These are phyloP conservation scores for Apiospora malaysiana DNA, from an alignment of 2,329 filamentous ascomycete species.

Conservation along the genomic window DNA sequence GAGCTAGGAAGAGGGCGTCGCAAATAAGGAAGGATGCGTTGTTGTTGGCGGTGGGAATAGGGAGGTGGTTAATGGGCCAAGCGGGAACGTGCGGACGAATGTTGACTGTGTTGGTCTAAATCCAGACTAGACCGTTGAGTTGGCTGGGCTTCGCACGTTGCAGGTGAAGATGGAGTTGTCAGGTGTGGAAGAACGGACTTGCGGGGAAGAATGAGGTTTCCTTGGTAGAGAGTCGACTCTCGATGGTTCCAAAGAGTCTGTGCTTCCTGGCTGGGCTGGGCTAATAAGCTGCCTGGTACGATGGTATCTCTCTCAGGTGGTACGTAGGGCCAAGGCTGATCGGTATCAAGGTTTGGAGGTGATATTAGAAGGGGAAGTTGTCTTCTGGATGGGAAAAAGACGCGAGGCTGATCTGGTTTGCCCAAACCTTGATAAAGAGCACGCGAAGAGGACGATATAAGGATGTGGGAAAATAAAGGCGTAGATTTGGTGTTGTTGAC, in stretches of 20 bases:
- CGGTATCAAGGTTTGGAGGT: background rate
- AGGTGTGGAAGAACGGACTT: constrained; percentile 4
- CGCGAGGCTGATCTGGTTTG: background rate
- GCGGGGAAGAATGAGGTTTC: constrained; percentile 16
- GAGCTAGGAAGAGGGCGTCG: constrained; percentile 1
- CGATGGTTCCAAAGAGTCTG: constrained; percentile 2
- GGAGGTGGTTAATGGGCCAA: constrained; percentile 1
- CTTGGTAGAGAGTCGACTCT: background rate
- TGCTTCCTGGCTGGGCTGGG: constrained; percentile 4
- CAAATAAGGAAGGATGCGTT: constrained; percentile 5
- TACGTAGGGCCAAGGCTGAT: constrained; percentile 9
- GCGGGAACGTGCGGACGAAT: constrained; percentile 2
- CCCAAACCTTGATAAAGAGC: background rate
- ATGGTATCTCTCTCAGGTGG: background rate
- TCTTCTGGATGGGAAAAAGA: constrained; percentile 9
- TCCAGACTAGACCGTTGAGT: constrained; percentile 7
- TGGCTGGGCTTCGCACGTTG: constrained; percentile 13
- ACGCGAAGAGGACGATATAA: constrained; percentile 7
- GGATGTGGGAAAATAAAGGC: constrained; percentile 12
- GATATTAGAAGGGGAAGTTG: background rate
- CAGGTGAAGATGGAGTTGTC: constrained; percentile 10
- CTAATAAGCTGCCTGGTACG: background rate
- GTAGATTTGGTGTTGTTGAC: constrained; percentile 5
- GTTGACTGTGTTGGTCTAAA: background rate
- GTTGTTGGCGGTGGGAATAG: constrained; percentile 15